phyloP scores from a whole-genome alignment of 352 stramenopile species.

The Pythium phragmitis region DNA sequence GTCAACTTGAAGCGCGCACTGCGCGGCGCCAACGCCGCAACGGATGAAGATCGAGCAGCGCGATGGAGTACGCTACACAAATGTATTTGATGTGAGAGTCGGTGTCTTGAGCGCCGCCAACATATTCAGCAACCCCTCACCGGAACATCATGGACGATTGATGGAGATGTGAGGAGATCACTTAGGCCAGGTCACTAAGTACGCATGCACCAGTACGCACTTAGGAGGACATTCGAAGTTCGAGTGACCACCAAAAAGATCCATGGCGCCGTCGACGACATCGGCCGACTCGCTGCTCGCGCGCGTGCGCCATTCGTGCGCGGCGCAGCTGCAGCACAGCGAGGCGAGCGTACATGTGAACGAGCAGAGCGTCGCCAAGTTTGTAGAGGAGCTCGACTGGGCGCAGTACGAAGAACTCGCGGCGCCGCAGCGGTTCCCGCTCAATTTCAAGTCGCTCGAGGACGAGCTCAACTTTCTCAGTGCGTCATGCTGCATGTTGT shows the following conservation, averaged over 20 bases:
- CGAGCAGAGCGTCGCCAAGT: slow-evolving; percentile 42
- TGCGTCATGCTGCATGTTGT: slow-evolving; percentile 23
- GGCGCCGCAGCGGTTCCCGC: slow-evolving; percentile 58
- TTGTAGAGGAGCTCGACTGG: slow-evolving; percentile 53
- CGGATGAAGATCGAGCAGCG: not conserved
- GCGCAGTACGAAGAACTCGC: slow-evolving; percentile 48
- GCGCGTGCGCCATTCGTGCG: slow-evolving; percentile 57
- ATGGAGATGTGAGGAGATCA: not conserved
- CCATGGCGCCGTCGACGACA: slow-evolving; percentile 32
- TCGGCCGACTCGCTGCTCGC: slow-evolving; percentile 30
- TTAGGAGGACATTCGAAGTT: not conserved
- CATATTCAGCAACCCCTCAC: not conserved
- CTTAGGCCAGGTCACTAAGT: slow-evolving; percentile 6
- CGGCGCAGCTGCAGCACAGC: slow-evolving; percentile 41
- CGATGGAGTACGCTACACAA: slow-evolving; percentile 7
- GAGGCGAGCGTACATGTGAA: slow-evolving; percentile 51
- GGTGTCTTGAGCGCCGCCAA: not conserved
- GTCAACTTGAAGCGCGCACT: slow-evolving; percentile 18
- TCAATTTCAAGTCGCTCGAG: slow-evolving; percentile 69
- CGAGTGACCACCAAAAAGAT: not conserved
- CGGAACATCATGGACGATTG: slow-evolving; percentile 1
- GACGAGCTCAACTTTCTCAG: slow-evolving; percentile 82
- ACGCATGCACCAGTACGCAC: not conserved
- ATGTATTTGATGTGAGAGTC: not conserved
- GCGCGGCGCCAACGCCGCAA: not conserved